Evolutionary conservation across 2,329 filamentous ascomycete genomes (phyloP).

Genomic region (Penicillium sp.): DNA sequence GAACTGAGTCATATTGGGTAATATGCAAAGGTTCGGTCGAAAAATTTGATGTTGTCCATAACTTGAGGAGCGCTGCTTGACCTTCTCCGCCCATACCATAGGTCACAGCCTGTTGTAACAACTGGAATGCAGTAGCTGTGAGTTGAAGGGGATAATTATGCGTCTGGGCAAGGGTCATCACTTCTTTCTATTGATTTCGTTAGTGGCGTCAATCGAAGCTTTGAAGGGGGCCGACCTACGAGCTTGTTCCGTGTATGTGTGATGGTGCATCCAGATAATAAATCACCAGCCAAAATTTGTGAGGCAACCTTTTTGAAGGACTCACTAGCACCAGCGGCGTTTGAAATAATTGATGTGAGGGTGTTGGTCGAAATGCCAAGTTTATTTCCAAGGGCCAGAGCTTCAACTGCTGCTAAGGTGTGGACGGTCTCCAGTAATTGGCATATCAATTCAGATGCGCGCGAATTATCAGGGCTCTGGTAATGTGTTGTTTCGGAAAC

Average conservation of each 20-base stretch:
- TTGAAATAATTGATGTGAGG: conserved; percentile 13
- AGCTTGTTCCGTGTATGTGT: not conserved
- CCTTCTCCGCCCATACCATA: conserved; percentile 2
- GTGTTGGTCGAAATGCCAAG: conserved; percentile 3
- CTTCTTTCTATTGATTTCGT: conserved; percentile 1
- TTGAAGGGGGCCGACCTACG: not conserved
- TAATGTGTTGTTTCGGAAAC: conserved; percentile 2
- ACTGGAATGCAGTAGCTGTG: conserved; percentile 1
- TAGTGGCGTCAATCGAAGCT: not conserved
- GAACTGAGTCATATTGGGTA: not conserved
- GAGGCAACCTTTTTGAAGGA: conserved; percentile 3
- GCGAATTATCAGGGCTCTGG: not conserved
- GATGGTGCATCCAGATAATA: conserved; percentile 2
- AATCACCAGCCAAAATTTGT: conserved; percentile 1
- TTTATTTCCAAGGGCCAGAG: conserved; percentile 9
- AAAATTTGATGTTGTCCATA: conserved; percentile 9
- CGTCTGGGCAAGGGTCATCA: conserved; percentile 3
- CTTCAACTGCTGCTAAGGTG: conserved; percentile 10
- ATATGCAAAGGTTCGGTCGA: not conserved
- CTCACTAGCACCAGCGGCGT: conserved; percentile 10
- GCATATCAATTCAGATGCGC: not conserved
- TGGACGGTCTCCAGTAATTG: conserved; percentile 12
- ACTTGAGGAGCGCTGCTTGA: not conserved
- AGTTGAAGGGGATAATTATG: conserved; percentile 13
- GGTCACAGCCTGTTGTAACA: conserved; percentile 8